Conservation (phyloP, 257 asterid species). For the Mitragyna speciosa region DNA sequence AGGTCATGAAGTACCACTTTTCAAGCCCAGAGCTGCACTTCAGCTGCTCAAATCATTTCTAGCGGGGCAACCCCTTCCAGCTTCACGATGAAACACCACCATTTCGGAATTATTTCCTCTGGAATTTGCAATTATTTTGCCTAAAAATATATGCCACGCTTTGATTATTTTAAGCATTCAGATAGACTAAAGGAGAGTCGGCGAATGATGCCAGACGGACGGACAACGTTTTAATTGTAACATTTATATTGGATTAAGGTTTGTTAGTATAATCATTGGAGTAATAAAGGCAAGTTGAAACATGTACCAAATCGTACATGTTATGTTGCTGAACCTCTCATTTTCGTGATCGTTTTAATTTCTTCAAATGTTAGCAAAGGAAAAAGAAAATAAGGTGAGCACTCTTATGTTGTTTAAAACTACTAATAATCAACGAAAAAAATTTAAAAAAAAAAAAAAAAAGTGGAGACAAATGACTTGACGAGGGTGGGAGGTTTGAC, state of each 20-base stretch:
- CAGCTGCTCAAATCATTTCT: conserved; percentile 65
- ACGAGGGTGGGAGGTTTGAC: neutral
- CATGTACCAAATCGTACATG: neutral
- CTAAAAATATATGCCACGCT: neutral
- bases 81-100: conserved; percentile 8
- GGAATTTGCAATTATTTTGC: neutral
- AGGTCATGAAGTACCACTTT: conserved; percentile 92
- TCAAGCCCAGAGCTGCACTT: conserved; percentile 84
- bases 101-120: neutral
- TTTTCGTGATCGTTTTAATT: neutral
- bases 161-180: neutral
- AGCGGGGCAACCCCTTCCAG: conserved; percentile 76
- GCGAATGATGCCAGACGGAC: too few species aligned
- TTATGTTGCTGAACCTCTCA: neutral
- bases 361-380: neutral
- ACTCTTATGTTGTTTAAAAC: neutral
- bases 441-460: too few species aligned
- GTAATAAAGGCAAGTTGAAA: neutral
- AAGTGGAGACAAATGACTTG: neutral
- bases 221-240: neutral
- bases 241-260: neutral
- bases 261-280: neutral
- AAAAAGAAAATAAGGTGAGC: neutral
- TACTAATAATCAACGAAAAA: neutral
- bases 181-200: too few species aligned